phyloP scores from a whole-genome alignment of 108 stramenopile species.

The Fistulifera pelliculosa region DNA sequence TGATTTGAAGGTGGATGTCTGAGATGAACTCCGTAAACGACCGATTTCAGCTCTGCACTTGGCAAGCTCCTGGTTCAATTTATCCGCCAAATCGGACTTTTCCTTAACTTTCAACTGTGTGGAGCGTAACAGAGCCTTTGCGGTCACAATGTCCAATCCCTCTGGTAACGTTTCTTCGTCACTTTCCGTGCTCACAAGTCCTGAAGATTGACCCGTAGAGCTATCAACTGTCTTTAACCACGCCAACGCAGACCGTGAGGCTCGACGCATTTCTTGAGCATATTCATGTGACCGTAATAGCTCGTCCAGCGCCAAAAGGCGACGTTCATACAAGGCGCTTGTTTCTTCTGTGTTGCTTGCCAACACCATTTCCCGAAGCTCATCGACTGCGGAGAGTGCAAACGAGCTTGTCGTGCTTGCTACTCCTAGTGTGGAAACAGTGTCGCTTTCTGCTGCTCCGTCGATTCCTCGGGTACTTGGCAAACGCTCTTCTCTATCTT shows the following conservation, averaged over 20 bases:
- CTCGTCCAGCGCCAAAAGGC: constrained; percentile 30
- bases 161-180: background rate
- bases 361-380: no score
- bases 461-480: background rate
- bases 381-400: no score
- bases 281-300: constrained; percentile 52
- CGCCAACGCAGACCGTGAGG: constrained; percentile 42
- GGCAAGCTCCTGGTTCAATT: constrained; percentile 57
- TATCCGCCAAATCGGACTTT: constrained; percentile 25
- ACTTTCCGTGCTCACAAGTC: constrained; percentile 1
- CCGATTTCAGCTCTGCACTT: constrained; percentile 74
- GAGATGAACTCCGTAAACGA: constrained; percentile 35
- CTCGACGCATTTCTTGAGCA: constrained; percentile 52
- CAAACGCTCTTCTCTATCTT: background rate
- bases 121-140: constrained; percentile 36
- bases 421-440: background rate
- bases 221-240: constrained; percentile 58
- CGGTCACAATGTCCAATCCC: constrained; percentile 17
- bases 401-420: background rate
- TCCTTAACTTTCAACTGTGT: constrained; percentile 22
- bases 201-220: background rate
- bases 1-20: constrained; percentile 23
- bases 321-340: constrained; percentile 11
- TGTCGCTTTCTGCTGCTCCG: background rate
- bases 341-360: constrained; percentile 14